Base-by-base conservation (phyloP, 2,329 filamentous ascomycete genomes). In the Drechslerella stenobrocha region DNA sequence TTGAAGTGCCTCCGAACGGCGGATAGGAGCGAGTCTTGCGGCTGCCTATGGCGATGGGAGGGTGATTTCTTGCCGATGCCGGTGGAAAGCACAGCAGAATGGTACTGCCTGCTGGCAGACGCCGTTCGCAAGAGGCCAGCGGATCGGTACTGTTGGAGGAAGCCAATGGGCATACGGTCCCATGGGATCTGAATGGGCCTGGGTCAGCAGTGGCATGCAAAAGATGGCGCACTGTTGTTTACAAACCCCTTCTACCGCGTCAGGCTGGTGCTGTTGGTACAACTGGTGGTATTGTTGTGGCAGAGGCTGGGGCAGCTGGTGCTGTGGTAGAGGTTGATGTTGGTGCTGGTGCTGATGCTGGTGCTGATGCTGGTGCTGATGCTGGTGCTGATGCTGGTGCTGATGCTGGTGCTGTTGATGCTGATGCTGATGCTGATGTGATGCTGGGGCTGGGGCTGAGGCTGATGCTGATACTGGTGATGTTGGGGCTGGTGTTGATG, bases 1-100 rank as follows among this genome's bases (percentile, higher is more conserved):
- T 93, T 93, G 78, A 93, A 93, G 77, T 93, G 88, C 75, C 90
- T 91, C 70, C 88, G 81, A 48, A 91, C 87, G 1, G 83, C 81
- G 71, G 84, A 81, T 6, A 87, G 87, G 56, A 95, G 79, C 71
- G 70, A 61, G 13, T 73, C 72, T 18, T 70, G 59, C 15, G 69
- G 53, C 78, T 78, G 74, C 79, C 79, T 71, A 76, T 78, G 78
- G 74, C 34, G 79, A 77, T 59, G 79, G 78, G 55, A 78, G 7
- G 71, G 71, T 6, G 69, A 70, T 56, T 71, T 71, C 52, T 70
- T 70, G 13, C 72, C 72, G 28, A 73, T 71, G 6, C 72, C 72
- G 5, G 70, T 80, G 4, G 83, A 81, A 40, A 88, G 79, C 9
- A 87, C 79, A 75, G 81, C 81, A 72, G 84, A 80, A 73, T 84